Base-by-base conservation (phyloP, 2,329 filamentous ascomycete species). In the Lachnellula arida region DNA sequence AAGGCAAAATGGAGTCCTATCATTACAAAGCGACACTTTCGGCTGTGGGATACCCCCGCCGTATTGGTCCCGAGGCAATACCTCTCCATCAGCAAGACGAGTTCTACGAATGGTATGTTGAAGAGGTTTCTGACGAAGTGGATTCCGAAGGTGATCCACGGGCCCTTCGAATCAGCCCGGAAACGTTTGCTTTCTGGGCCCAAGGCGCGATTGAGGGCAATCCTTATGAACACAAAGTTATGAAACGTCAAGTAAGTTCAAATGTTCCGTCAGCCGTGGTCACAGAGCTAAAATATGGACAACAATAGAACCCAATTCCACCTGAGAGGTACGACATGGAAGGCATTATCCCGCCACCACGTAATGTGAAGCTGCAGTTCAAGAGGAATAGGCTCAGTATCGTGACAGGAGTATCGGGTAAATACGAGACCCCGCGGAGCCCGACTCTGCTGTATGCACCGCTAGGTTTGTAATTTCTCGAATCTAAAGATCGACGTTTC, bases 171-270 rank as follows among this genome's bases (percentile, higher is more conserved):
- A 73, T 79, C 28, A 73, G 71, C 0, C 74, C 75, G 1, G 72
- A 68, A 56, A 76, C 71, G 0, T 79, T 78, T 72, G 70, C 67
- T 63, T 73, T 34, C 61, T 73, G 55, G 74, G 72, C 50, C 68
- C 67, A 39, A 57, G 67, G 58, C 64, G 68, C 53, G 69, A 66
- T 65, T 15, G 48, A 23, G 35, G 63, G 59, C 28, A 57, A 65
- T 25, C 40, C 28, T n/a, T 63, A 55, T 42, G 65, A 72, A 15
- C 58, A 60, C 2, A 50, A 49, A 11, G 46, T 58, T 6, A 47
- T 56, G 12, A 61, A 64, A 25, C 50, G 43, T 49, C 42, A 46
- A 28, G 57, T 64, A 66, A 63, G 59, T 51, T 39, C 40, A 39
- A 12, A 46, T 40, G 34, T 2, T 53, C 34, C 12, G 9, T 34